Conservation (phyloP, 208 protist genomes). For the Wallacemonas rigidus region DNA sequence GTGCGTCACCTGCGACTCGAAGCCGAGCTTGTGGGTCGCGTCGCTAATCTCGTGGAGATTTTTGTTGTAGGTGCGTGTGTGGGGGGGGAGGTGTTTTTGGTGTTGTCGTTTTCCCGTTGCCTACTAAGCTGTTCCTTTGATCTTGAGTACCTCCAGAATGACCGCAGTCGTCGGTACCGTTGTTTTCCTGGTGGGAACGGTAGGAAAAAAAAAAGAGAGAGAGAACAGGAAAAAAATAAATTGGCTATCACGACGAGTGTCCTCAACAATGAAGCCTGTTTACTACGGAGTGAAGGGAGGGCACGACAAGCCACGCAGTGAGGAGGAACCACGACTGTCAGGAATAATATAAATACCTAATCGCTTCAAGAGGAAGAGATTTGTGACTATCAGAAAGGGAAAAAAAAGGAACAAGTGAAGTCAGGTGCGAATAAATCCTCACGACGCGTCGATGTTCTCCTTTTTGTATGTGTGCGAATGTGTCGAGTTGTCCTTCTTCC, state of each 20-base stretch:
- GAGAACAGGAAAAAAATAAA: slow-evolving; percentile 12
- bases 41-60: background rate
- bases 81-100: slow-evolving; percentile 1
- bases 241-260: no score
- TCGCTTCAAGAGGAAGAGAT: background rate
- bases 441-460: background rate
- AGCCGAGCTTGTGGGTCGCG: no score
- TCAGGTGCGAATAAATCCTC: slow-evolving; percentile 2
- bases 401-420: slow-evolving; percentile 17
- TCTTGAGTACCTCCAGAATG: no score
- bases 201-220: slow-evolving; percentile 18
- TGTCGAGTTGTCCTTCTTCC: background rate
- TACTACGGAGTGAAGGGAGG: no score
- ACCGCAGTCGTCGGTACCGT: background rate
- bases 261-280: no score
- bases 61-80: slow-evolving; percentile 9
- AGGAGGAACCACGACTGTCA: background rate
- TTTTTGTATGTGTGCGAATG: no score
- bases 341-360: background rate
- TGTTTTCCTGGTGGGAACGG: slow-evolving; percentile 1
- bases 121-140: background rate
- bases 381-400: background rate
- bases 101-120: slow-evolving; percentile 7
- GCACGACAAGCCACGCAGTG: background rate
- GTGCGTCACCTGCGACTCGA: no score